Percentiles rank a stretch among this genome's conserved stretches.
Evolutionary conservation across 257 asterid species (phyloP).

Genomic region (Gynochthodes officinalis): DNA sequence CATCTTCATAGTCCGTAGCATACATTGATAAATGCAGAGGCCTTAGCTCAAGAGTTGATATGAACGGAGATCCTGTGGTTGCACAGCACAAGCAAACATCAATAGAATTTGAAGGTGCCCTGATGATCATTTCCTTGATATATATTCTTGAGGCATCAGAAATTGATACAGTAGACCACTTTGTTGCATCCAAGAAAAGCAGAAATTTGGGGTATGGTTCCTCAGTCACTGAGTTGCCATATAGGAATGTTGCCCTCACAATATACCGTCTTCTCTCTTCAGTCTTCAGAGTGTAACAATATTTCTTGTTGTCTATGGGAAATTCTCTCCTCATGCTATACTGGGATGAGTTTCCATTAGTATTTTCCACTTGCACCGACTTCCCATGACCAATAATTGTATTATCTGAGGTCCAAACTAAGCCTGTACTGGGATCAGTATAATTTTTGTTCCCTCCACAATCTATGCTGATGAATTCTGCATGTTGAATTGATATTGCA

Average conservation of each 20-base stretch:
- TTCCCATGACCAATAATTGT: constrained; percentile 47
- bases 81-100: constrained; percentile 92
- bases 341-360: constrained; percentile 40
- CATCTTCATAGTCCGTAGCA: constrained; percentile 88
- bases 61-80: constrained; percentile 80
- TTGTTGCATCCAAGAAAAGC: constrained; percentile 83
- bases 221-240: constrained; percentile 48
- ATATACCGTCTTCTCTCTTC: constrained; percentile 76
- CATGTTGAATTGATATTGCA: constrained; percentile 24
- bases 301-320: constrained; percentile 64
- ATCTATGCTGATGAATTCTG: constrained; percentile 92
- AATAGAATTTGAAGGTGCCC: constrained; percentile 69
- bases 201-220: constrained; percentile 82
- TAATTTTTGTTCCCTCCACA: constrained; percentile 73
- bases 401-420: constrained; percentile 67
- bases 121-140: constrained; percentile 75
- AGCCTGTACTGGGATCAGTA: constrained; percentile 63
- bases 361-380: constrained; percentile 37
- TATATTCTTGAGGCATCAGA: constrained; percentile 67
- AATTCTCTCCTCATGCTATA: constrained; percentile 68
- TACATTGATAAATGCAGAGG: constrained; percentile 91
- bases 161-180: constrained; percentile 79
- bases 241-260: constrained; percentile 75
- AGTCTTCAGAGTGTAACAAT: constrained; percentile 66
- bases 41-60: constrained; percentile 87